Percentiles rank a stretch among this genome's conserved stretches.
Evolutionary conservation across 352 stramenopile species (phyloP).

Genomic region (Phytophthora citrophthora): DNA sequence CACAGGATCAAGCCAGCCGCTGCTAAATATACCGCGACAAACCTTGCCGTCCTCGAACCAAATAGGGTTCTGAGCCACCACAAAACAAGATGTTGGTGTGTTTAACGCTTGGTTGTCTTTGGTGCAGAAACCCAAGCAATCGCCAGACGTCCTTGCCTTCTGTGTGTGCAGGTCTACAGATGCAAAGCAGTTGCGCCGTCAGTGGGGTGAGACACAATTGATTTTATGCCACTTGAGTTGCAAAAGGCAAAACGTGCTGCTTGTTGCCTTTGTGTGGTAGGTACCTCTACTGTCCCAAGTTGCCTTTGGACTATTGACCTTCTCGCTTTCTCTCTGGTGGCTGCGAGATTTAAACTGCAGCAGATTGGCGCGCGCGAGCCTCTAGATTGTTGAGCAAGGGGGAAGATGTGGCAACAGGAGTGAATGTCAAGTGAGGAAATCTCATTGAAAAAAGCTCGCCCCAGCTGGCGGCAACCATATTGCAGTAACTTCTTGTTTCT

Average conservation of each 20-base stretch:
- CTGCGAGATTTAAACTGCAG: constrained; percentile 14
- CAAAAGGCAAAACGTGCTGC: constrained; percentile 12
- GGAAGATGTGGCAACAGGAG: constrained; percentile 21
- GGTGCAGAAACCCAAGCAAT: background rate
- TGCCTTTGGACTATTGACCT: background rate
- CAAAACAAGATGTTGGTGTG: constrained; percentile 11
- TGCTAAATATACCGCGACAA: constrained; percentile 34
- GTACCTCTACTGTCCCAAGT: constrained; percentile 7
- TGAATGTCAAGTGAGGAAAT: constrained; percentile 36
- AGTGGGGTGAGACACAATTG: constrained; percentile 25
- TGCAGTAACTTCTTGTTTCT: background rate
- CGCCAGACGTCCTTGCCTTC: constrained; percentile 18
- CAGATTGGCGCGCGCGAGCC: constrained; percentile 4
- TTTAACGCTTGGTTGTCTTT: constrained; percentile 9
- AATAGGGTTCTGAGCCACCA: constrained; percentile 23
- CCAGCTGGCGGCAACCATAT: constrained; percentile 23
- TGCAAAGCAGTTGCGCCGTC: constrained; percentile 14
- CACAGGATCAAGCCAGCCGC: constrained; percentile 16
- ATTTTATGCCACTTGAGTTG: constrained; percentile 2
- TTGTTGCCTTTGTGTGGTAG: constrained; percentile 13
- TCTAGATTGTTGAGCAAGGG: constrained; percentile 9
- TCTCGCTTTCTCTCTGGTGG: constrained; percentile 2
- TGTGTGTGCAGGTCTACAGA: constrained; percentile 8
- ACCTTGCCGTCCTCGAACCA: constrained; percentile 19
- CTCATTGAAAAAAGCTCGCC: constrained; percentile 25